A percentile compares a stretch with the other conserved stretches of the same genome.
Conservation (phyloP, 345 rosid species). For the Eucalyptus grandis region DNA sequence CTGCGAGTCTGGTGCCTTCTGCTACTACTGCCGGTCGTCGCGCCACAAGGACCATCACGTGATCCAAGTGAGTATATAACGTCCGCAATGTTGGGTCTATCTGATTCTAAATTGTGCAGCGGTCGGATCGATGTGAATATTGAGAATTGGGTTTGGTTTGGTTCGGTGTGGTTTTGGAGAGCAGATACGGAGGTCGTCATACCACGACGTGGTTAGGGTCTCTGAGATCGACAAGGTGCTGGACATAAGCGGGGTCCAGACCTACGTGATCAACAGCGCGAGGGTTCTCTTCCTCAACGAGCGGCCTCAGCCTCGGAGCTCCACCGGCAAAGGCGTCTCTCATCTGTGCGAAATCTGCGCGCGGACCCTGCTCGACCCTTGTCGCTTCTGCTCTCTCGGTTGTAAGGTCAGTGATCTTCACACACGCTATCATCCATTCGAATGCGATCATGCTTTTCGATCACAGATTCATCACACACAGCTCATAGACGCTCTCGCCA, state of each 20-base stretch:
- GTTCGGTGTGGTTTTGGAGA: background rate
- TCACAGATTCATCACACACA: background rate
- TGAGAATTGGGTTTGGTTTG: background rate
- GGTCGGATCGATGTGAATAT: background rate
- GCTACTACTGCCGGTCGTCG: slow-evolving; percentile 3
- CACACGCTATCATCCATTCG: background rate
- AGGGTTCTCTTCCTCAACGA: slow-evolving; percentile 2
- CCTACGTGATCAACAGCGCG: slow-evolving; percentile 1
- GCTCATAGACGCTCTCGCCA: background rate
- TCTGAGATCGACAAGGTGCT: background rate
- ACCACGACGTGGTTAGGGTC: slow-evolving; percentile 2
- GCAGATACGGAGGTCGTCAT: slow-evolving; percentile 1
- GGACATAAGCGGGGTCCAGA: background rate
- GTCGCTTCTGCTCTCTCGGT: slow-evolving; percentile 1
- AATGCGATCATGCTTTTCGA: no score
- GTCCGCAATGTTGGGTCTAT: background rate
- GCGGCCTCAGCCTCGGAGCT: background rate
- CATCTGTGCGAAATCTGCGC: background rate
- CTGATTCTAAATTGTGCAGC: background rate
- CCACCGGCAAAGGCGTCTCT: background rate
- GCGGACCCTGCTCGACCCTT: background rate
- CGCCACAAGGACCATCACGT: slow-evolving; percentile 1
- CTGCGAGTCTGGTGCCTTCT: background rate
- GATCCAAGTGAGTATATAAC: background rate
- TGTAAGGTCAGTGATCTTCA: background rate